Evolutionary conservation across 176 grass and related monocot genomes (phyloP), one percentile per base, ranked within the genome.

Genomic region (Olyra latifolia): DNA sequence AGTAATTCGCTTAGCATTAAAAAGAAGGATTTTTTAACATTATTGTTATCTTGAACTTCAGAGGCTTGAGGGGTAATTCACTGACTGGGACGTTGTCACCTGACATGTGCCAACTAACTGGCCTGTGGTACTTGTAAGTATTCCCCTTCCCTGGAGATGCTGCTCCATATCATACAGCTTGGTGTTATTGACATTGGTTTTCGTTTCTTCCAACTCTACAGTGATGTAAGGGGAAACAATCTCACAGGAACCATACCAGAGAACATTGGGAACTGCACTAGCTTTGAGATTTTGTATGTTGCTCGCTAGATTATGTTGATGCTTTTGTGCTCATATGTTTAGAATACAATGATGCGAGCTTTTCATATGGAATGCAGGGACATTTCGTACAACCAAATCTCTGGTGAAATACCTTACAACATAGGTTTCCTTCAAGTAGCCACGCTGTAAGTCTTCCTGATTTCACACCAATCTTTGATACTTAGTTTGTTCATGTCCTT

Each of bases 81-180:
- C 81, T 99, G 5, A 93, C 93, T 53, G 97, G 97, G 83, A 91
- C 84, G 27, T 66, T 99, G 71, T 99, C 97, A 44, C 81, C 97
- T 68, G 97, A 99, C 65, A 93, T 99, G 90, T 99, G 97, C 82
- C 97, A 99, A 74, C 65, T 99, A 47, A 99, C 97, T 59, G 97
- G 93, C 60, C 88, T 99, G 80, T 99, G 97, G 97, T 99, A 99
- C 75, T 99, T 99, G 97, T 99, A 88, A 88, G 97, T 95, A n/a
- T 28, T 71, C 13, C 69, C 9, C 60, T 62, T 46, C 24, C 10
- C 20, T 66, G 22, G 5, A 50, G 74, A 14, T 66, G 50, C 12
- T 82, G 40, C 17, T 46, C 13, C 42, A 15, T 67, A 32, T 40
- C 40, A 23, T 29, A 27, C 71, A 43, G 20, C n/a, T 74, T 69